Evolutionary conservation across 2,329 filamentous ascomycete genomes (phyloP).

Genomic region (Neodidymelliopsis sp.): DNA sequence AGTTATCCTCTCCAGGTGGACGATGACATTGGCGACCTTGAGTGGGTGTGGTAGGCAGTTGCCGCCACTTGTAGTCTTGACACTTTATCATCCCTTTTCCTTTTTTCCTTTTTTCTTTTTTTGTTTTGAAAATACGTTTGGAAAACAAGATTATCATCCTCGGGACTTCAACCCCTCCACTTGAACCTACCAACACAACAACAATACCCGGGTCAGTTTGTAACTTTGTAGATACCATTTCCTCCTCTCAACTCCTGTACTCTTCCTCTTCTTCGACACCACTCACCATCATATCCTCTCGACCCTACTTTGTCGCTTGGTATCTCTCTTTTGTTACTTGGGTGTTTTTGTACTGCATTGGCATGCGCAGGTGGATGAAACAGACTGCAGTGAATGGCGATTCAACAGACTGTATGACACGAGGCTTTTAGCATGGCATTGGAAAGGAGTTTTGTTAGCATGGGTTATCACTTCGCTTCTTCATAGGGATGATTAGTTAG

Average conservation of each 20-base stretch:
- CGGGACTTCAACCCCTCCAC: conserved; percentile 23
- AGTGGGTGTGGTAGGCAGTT: conserved; percentile 94
- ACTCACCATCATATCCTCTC: conserved; percentile 27
- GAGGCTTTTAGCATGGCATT: conserved; percentile 21
- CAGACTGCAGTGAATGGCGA: conserved; percentile 21
- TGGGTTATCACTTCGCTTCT: conserved; percentile 35
- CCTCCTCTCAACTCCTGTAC: conserved; percentile 34
- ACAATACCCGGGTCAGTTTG: conserved; percentile 38
- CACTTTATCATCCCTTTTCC: conserved; percentile 47
- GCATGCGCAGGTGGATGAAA: conserved; percentile 23
- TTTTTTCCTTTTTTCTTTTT: conserved; percentile 32
- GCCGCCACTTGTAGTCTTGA: conserved; percentile 65
- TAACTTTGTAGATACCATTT: conserved; percentile 52
- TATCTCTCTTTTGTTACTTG: conserved; percentile 46
- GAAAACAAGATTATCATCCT: conserved; percentile 38
- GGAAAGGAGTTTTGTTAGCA: conserved; percentile 19
- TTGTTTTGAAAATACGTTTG: conserved; percentile 23
- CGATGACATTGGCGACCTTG: conserved; percentile 79
- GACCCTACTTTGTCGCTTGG: conserved; percentile 36
- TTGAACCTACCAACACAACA: conserved; percentile 20
- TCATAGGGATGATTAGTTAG: conserved; percentile 49
- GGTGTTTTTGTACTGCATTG: conserved; percentile 31
- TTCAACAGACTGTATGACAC: conserved; percentile 23
- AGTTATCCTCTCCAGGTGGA: conserved; percentile 40
- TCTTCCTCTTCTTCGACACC: conserved; percentile 18